Percentiles rank a stretch among this genome's conserved stretches.
phyloP scores from a whole-genome alignment of 768 basidiomycete species.

The Rhizopogon roseolus region DNA sequence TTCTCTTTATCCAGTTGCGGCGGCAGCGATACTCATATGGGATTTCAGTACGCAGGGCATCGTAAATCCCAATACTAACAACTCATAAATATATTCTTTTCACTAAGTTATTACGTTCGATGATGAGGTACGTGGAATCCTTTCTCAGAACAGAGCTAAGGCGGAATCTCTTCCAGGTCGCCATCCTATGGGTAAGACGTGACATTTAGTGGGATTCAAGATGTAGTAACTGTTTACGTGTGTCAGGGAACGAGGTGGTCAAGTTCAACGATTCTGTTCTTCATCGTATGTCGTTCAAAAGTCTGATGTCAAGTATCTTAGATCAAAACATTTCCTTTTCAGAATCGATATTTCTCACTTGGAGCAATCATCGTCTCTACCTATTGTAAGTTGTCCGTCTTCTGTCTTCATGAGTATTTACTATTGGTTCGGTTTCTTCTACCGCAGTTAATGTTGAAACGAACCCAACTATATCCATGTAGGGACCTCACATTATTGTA shows the following conservation, averaged over 20 bases:
- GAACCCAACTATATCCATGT: neutral
- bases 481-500: neutral
- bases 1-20: neutral
- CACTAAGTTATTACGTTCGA: neutral
- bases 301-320: neutral
- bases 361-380: neutral
- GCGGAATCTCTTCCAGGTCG: neutral
- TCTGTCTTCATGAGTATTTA: neutral
- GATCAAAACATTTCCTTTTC: neutral
- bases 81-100: too few species aligned
- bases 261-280: neutral
- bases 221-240: neutral
- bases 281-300: neutral
- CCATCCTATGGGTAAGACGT: conserved; percentile 1
- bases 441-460: neutral
- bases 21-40: neutral
- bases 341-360: conserved; percentile 2
- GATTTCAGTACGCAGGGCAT: neutral
- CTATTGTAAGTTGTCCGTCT: neutral
- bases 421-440: neutral
- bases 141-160: neutral
- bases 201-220: too few species aligned
- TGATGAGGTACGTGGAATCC: neutral
- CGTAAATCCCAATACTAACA: neutral
- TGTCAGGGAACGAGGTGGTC: neutral